A percentile compares a stretch with the other conserved stretches of the same genome.
Conservation (phyloP, 176 grass and related monocot species). For the Oryza punctata region DNA sequence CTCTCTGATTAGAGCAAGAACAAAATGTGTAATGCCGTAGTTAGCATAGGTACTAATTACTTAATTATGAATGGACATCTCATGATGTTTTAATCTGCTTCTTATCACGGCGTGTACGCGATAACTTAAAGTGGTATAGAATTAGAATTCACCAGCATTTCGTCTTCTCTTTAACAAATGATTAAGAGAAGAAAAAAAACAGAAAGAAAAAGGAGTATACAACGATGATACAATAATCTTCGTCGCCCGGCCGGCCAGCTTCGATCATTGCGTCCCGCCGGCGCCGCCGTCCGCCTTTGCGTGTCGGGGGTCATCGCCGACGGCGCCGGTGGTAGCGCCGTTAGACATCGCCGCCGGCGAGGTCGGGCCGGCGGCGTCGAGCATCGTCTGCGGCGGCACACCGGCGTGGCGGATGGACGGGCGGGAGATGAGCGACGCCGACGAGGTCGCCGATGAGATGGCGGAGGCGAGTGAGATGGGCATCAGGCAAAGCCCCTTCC, state of each 20-base stretch:
- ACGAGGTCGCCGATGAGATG: slow-evolving; percentile 78
- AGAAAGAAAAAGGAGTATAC: neutral
- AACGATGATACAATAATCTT: neutral
- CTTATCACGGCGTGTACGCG: neutral
- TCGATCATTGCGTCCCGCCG: slow-evolving; percentile 21
- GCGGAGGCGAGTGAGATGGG: slow-evolving; percentile 96
- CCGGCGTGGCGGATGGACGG: neutral
- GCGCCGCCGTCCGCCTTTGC: neutral
- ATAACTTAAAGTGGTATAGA: neutral
- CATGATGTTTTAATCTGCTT: neutral
- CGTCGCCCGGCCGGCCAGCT: neutral
- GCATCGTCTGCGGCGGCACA: neutral
- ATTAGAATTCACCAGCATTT: neutral
- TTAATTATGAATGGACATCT: neutral
- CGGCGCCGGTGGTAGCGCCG: neutral
- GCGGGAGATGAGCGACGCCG: slow-evolving; percentile 54
- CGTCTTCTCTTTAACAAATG: neutral
- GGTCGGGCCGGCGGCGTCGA: neutral
- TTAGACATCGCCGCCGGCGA: neutral
- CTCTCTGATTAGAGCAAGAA: too few relatives aligned
- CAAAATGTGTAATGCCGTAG: too few relatives aligned
- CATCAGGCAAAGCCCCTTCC: slow-evolving; percentile 98
- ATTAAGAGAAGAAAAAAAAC: neutral
- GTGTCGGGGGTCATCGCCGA: neutral
- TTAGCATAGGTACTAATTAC: too few relatives aligned